Percentiles rank a stretch among this genome's conserved stretches.
Evolutionary conservation across 1,284 basidiomycete genomes (phyloP).

Genomic region (Malassezia dermatis): DNA sequence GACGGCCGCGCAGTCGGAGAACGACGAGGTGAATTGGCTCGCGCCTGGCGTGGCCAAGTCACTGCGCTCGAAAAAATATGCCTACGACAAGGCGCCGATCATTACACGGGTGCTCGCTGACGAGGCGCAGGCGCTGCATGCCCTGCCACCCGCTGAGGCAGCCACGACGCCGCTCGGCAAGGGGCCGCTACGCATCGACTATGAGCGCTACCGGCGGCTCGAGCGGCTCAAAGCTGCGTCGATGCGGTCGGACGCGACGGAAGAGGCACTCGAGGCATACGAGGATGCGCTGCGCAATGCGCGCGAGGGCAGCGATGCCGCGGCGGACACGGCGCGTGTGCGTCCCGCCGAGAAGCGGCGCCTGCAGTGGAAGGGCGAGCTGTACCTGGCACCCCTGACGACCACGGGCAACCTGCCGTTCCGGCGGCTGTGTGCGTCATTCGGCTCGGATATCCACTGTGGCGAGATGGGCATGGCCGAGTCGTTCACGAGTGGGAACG

Average conservation of each 20-base stretch:
- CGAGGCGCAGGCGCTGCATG: conserved; percentile 21
- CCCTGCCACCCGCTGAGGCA: conserved; percentile 13
- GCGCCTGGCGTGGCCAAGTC: conserved; percentile 34
- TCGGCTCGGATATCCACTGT: conserved; percentile 87
- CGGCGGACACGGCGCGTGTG: conserved; percentile 53
- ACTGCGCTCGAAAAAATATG: conserved; percentile 27
- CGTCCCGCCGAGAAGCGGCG: conserved; percentile 74
- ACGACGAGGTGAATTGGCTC: conserved; percentile 67
- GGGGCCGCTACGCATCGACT: conserved; percentile 20
- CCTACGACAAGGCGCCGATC: conserved; percentile 25
- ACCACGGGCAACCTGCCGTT: conserved; percentile 95
- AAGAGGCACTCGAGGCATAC: conserved; percentile 30
- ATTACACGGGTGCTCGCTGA: conserved; percentile 24
- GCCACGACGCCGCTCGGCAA: conserved; percentile 14
- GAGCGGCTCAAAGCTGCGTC: conserved; percentile 37
- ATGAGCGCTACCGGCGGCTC: conserved; percentile 8
- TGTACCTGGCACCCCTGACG: conserved; percentile 86
- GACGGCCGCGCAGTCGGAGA: conserved; percentile 39
- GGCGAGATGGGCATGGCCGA: conserved; percentile 62
- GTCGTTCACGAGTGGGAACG: conserved; percentile 34
- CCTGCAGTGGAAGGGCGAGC: conserved; percentile 69
- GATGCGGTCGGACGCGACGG: conserved; percentile 25
- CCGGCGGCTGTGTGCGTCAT: conserved; percentile 70
- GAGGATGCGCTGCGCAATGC: conserved; percentile 25
- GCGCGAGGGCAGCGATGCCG: conserved; percentile 7